Base-by-base conservation (phyloP, 2,329 filamentous ascomycete species). In the Biscogniauxia marginata region DNA sequence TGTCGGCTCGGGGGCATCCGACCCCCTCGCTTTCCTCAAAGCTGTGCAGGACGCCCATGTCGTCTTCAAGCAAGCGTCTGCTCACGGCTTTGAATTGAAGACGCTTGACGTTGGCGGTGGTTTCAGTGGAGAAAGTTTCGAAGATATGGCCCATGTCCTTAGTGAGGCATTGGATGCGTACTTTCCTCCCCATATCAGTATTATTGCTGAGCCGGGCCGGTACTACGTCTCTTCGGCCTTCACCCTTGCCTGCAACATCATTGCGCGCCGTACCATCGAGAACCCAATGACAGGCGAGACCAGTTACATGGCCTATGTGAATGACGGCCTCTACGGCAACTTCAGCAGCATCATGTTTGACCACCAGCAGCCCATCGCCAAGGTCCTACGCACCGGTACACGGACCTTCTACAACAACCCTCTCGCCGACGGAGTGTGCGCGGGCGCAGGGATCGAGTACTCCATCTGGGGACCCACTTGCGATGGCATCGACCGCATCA, bases 301-400 rank as follows among this genome's bases (percentile, higher is more conserved):
- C 59, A 90, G 87, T 64, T 97, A 96, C 81, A 99, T 98, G 95
- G 78, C 97, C 48, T 99, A 99, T 74, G 79, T 98, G 73, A 99
- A 99, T 72, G 95, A 99, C 66, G 95, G 95, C 23, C 88, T 98
- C 53, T 99, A 99, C 70, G 95, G 95, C 69, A 98, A 98, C 79
- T 98, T 99, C 72, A 96, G 91, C 64, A 96, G 92, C 84, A 98
- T 98, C 82, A 96, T 98, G 80, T 99, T 97, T 73, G 95, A 98
- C 71, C 95, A 98, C 75, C 95, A 99, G 81, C 84, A 96, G 68
- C 95, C 95, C 1, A 77, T 89, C 47, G 91, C 93, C 54, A 90
- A 89, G 75, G 84, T 98, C 56, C 80, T 99, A 53, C 87, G 86
- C 63, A 78, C 82, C 19, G 79, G 81, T 58, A 74, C 81, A 60